Evolutionary conservation across 768 basidiomycete genomes (phyloP).

Genomic region (Sarcomyxa edulis): DNA sequence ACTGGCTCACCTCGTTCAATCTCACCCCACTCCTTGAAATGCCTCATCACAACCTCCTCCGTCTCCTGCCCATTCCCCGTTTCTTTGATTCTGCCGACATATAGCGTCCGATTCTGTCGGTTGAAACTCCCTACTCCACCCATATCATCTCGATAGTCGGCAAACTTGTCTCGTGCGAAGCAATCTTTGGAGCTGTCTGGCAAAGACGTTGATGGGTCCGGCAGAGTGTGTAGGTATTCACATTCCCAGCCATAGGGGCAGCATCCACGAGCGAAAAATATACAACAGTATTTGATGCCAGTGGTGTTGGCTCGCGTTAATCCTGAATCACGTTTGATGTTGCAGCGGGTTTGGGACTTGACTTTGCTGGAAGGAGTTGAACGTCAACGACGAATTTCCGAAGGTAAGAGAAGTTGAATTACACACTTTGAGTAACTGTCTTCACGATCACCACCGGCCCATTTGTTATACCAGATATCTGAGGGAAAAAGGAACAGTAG

Average conservation of each 20-base stretch:
- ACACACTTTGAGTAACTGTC: slow-evolving; percentile 92
- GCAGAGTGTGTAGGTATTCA: slow-evolving; percentile 90
- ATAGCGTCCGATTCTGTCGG: slow-evolving; percentile 89
- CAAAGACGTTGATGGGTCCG: slow-evolving; percentile 58
- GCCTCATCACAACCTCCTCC: slow-evolving; percentile 83
- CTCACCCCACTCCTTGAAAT: slow-evolving; percentile 95
- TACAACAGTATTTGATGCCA: slow-evolving; percentile 87
- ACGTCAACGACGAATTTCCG: slow-evolving; percentile 3
- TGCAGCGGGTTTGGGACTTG: slow-evolving; percentile 90
- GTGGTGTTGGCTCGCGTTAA: slow-evolving; percentile 94
- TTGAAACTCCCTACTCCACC: slow-evolving; percentile 98
- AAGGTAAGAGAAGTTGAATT: background rate
- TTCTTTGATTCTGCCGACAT: slow-evolving; percentile 92
- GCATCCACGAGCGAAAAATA: slow-evolving; percentile 94
- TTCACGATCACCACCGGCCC: slow-evolving; percentile 99
- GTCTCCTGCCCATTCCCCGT: slow-evolving; percentile 85
- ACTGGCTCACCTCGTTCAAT: slow-evolving; percentile 78
- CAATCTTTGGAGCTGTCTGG: slow-evolving; percentile 95
- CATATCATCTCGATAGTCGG: slow-evolving; percentile 99
- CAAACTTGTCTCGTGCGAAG: slow-evolving; percentile 94
- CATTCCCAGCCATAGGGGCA: slow-evolving; percentile 99
- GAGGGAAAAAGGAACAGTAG: slow-evolving; percentile 6
- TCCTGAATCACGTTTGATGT: slow-evolving; percentile 83
- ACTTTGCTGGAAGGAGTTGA: slow-evolving; percentile 58
- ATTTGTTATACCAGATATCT: slow-evolving; percentile 99